Conservation (phyloP, 768 basidiomycete species). For the Leucocoprinus leucothites region DNA sequence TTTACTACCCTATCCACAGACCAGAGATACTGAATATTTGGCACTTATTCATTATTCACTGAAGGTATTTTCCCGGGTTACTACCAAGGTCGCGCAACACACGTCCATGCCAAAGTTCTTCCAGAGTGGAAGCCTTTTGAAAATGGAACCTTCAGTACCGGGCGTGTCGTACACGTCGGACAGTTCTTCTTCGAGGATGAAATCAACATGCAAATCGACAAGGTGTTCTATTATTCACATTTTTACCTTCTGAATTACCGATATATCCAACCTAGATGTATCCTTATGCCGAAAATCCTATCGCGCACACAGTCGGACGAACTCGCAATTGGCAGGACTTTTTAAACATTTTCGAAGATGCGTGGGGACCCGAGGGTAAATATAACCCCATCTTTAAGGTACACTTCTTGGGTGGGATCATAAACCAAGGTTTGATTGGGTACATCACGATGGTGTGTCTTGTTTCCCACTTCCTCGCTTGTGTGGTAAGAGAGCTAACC, state of each 20-base stretch:
- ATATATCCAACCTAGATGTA: slow-evolving; percentile 34
- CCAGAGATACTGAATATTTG: no score
- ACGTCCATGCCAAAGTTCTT: slow-evolving; percentile 54
- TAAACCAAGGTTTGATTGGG: slow-evolving; percentile 46
- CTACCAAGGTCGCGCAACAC: slow-evolving; percentile 53
- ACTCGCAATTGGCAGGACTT: slow-evolving; percentile 52
- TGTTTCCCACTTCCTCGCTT: not conserved
- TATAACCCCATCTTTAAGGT: slow-evolving; percentile 54
- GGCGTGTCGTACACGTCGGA: slow-evolving; percentile 44
- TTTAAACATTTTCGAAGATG: slow-evolving; percentile 52
- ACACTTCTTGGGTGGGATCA: slow-evolving; percentile 46
- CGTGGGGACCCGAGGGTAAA: slow-evolving; percentile 42
- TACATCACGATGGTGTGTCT: slow-evolving; percentile 53
- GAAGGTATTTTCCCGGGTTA: slow-evolving; percentile 48
- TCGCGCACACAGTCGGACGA: slow-evolving; percentile 41
- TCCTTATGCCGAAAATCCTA: slow-evolving; percentile 49
- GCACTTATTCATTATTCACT: no score
- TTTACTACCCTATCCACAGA: no score
- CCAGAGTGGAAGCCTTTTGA: slow-evolving; percentile 41
- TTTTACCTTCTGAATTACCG: not conserved
- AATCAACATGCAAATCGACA: slow-evolving; percentile 45
- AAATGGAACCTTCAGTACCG: slow-evolving; percentile 44
- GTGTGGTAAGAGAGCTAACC: not conserved
- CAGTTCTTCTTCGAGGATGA: slow-evolving; percentile 60
- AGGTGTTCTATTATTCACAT: slow-evolving; percentile 18